Base-by-base conservation (phyloP, 768 basidiomycete species). In the Neoboletus subvelutipes region DNA sequence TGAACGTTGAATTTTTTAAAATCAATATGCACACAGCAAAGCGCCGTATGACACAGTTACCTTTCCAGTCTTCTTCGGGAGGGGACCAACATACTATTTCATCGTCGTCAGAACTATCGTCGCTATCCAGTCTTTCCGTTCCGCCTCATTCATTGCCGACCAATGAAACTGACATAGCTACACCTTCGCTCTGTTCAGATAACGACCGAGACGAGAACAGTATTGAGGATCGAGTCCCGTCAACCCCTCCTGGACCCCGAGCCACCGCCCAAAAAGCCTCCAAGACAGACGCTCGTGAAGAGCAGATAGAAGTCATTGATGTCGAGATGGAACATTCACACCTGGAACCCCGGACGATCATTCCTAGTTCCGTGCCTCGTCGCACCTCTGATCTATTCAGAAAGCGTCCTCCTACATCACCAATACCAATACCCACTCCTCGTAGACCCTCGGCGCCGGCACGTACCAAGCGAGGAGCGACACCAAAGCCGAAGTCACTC, bases 151-250 rank as follows among this genome's bases (percentile, higher is more conserved):
- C 66, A 12, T 67, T 61, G 76, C 54, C 77, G 63, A 63, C 62
- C 22, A 73, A 71, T 15, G 78, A 75, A 49, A 74, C 76, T 2
- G 77, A 77, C 39, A 55, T 77, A 20, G 75, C 77, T 1, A 91
- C 89, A 0, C 89, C 89, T 0, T 90, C 88, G 0, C 74, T 91
- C 17, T 87, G 83, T 63, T 90, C 89, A 4, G 89, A 91, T 65
- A 86, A 87, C 55, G 87, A 85, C 39, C 77, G 69, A 36, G 75
- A 82, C 11, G 80, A 80, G 34, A 74, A 71, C 1, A 77, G 76
- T 50, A 76, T 76, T 5, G 80, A 83, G 39, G 83, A 84, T 46
- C 64, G 56, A 45, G 69, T 72, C 6, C 77, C 76, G 4, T 80
- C 79, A 1, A 80, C 80, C 7, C 85, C 85, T 2, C 85, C 86